A percentile compares a stretch with the other conserved stretches of the same genome.
These are phyloP conservation scores for Ceriops zippeliana DNA, from an alignment of 345 rosid genomes.

Conservation along the genomic window DNA sequence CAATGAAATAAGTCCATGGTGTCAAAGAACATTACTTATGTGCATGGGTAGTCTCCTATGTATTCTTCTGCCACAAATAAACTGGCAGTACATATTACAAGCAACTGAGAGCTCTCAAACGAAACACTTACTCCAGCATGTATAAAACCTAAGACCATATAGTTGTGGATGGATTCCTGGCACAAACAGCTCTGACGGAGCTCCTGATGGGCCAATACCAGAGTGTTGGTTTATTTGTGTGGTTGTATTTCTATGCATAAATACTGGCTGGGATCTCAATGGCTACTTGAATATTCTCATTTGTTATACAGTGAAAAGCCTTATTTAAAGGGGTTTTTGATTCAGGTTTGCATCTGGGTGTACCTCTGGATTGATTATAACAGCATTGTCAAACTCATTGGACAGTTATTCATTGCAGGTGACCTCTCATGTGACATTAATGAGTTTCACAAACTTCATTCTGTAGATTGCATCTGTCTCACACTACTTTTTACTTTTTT, in stretches of 20 bases:
- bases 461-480: slow-evolving; percentile 6
- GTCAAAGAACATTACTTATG: too few relatives aligned
- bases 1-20: too few relatives aligned
- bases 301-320: background rate
- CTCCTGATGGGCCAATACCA: background rate
- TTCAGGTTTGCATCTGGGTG: slow-evolving; percentile 83
- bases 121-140: too few relatives aligned
- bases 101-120: too few relatives aligned
- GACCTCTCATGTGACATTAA: slow-evolving; percentile 9
- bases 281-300: too few relatives aligned
- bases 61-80: too few relatives aligned
- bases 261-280: too few relatives aligned
- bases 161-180: background rate
- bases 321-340: slow-evolving; percentile 23
- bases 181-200: background rate
- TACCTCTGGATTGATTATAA: slow-evolving; percentile 82
- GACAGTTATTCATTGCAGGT: slow-evolving; percentile 92
- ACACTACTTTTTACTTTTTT: background rate
- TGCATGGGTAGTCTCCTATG: too few relatives aligned
- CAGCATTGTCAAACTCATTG: slow-evolving; percentile 65
- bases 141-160: background rate
- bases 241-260: too few relatives aligned
- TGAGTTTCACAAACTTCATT: slow-evolving; percentile 4
- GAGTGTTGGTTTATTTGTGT: background rate
- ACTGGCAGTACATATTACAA: too few relatives aligned